phyloP scores from a whole-genome alignment of 768 basidiomycete species.

The Trichaptum fuscoviolaceum region DNA sequence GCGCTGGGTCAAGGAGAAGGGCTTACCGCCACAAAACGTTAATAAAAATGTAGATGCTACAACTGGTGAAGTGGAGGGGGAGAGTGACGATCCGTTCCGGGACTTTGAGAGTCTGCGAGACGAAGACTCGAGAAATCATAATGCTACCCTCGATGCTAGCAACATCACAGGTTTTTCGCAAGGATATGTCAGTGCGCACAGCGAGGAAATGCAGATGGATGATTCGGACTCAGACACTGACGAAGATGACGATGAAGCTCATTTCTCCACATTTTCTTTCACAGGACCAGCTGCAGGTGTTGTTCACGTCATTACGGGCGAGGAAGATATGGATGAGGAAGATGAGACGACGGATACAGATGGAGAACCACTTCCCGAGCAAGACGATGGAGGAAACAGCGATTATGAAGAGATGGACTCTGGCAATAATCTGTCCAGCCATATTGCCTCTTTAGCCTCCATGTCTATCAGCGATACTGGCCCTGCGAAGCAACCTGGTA shows the following conservation, averaged over 20 bases:
- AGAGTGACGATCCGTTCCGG: conserved; percentile 85
- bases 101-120: conserved; percentile 85
- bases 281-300: conserved; percentile 53
- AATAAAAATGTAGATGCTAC: conserved; percentile 23
- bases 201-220: conserved; percentile 13
- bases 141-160: conserved; percentile 10
- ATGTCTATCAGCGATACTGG: conserved; percentile 3
- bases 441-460: background rate
- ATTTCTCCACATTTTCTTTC: conserved; percentile 67
- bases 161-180: conserved; percentile 15
- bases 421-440: conserved; percentile 4
- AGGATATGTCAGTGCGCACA: conserved; percentile 1
- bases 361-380: conserved; percentile 23
- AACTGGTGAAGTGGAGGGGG: conserved; percentile 28
- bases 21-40: conserved; percentile 8
- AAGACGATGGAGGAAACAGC: conserved; percentile 38
- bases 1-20: conserved; percentile 75
- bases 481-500: background rate
- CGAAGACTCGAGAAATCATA: conserved; percentile 29
- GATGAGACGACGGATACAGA: conserved; percentile 9
- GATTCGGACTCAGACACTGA: conserved; percentile 25
- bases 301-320: conserved; percentile 47
- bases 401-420: conserved; percentile 25
- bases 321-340: conserved; percentile 23
- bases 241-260: conserved; percentile 63